phyloP scores from a whole-genome alignment of 345 rosid genomes.

The Aquilaria yunnanensis region DNA sequence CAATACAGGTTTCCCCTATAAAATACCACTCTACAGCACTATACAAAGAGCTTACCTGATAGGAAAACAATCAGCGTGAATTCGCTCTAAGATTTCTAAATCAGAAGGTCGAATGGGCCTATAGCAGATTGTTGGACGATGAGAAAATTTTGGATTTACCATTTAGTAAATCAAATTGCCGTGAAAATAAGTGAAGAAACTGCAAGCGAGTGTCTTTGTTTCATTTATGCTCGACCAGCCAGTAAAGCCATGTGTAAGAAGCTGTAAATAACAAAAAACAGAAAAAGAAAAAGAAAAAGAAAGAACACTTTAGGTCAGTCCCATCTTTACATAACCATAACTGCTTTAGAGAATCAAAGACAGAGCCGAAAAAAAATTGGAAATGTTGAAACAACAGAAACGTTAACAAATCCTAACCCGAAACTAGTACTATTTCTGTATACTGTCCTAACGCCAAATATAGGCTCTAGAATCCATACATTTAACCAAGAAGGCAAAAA shows the following conservation, averaged over 20 bases:
- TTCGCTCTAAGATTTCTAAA: slow-evolving; percentile 60
- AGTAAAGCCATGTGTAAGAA: slow-evolving; percentile 23
- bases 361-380: too few species aligned
- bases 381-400: too few species aligned
- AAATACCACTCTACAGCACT: slow-evolving; percentile 11
- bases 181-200: slow-evolving; percentile 27
- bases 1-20: background rate
- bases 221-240: slow-evolving; percentile 44
- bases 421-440: too few species aligned
- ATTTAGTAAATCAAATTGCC: slow-evolving; percentile 46
- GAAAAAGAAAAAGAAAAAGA: too few species aligned
- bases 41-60: slow-evolving; percentile 43
- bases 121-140: slow-evolving; percentile 58
- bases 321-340: too few species aligned
- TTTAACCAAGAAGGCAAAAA: too few species aligned
- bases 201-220: slow-evolving; percentile 18
- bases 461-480: too few species aligned
- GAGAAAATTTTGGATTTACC: slow-evolving; percentile 37
- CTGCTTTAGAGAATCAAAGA: too few species aligned
- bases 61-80: slow-evolving; percentile 77
- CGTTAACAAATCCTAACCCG: too few species aligned
- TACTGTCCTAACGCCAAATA: too few species aligned
- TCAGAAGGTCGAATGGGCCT: slow-evolving; percentile 73
- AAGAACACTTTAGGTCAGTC: too few species aligned
- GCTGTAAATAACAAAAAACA: slow-evolving; percentile 13